phyloP scores from a whole-genome alignment of 1,139 yeast genomes.

The Kodamaea derodonti region DNA sequence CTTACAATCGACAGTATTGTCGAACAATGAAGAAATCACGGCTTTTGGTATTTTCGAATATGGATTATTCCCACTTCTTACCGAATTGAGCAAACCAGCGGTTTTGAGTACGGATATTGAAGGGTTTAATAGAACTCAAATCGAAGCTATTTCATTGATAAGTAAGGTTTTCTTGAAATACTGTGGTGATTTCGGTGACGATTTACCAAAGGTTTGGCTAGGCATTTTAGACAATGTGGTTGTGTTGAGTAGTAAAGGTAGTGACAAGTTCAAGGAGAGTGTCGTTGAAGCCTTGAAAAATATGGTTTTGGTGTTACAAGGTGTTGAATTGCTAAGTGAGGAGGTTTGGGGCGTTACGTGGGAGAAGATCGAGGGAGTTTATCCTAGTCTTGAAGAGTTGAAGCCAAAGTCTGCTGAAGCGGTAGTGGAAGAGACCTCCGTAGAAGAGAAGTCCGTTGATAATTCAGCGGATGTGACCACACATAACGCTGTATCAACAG shows the following conservation, averaged over 20 bases:
- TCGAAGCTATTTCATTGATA: conserved; percentile 61
- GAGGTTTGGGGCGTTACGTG: conserved; percentile 37
- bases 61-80: conserved; percentile 72
- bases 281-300: conserved; percentile 64
- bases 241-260: conserved; percentile 21
- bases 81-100: conserved; percentile 63
- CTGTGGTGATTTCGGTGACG: conserved; percentile 21
- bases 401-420: neutral
- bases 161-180: conserved; percentile 71
- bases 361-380: conserved; percentile 39
- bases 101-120: conserved; percentile 59
- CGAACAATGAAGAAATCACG: conserved; percentile 34
- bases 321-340: conserved; percentile 19
- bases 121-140: conserved; percentile 64
- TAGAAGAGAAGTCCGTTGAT: neutral
- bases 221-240: conserved; percentile 32
- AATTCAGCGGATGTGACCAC: too few species aligned
- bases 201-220: conserved; percentile 31
- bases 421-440: neutral
- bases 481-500: too few species aligned
- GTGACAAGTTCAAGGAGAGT: conserved; percentile 48
- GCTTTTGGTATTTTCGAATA: conserved; percentile 61
- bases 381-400: conserved; percentile 42
- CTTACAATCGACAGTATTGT: conserved; percentile 46
- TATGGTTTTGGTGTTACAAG: conserved; percentile 39